A percentile compares a stretch with the other conserved stretches of the same genome.
Conservation (phyloP, 2,329 filamentous ascomycete genomes). For the Aspergillus pseudoviridinutans region DNA sequence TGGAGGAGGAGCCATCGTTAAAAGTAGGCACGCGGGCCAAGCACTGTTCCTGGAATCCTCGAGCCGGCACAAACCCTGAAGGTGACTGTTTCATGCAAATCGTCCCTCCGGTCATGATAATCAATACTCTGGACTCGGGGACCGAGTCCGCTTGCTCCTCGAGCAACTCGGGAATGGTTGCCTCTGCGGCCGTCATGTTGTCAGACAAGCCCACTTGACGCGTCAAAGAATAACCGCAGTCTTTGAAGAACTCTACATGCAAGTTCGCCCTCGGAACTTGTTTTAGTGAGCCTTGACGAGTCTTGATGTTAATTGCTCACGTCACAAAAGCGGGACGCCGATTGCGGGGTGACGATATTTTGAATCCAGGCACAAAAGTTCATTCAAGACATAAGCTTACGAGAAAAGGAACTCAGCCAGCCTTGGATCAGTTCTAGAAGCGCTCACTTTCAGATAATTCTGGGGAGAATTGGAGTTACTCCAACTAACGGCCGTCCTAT, state of each 20-base stretch:
- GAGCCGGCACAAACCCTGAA: conserved; percentile 74
- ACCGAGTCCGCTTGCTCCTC: conserved; percentile 21
- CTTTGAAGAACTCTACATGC: not conserved
- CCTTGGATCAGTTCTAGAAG: not conserved
- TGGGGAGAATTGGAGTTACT: not conserved
- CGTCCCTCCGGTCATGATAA: conserved; percentile 78
- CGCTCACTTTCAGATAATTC: not conserved
- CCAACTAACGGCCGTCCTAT: not conserved
- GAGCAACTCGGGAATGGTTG: conserved; percentile 19
- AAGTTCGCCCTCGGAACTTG: not conserved
- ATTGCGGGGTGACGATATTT: not conserved
- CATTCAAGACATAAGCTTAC: not conserved
- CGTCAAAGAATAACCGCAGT: not conserved
- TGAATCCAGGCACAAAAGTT: not conserved
- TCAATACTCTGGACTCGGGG: conserved; percentile 76
- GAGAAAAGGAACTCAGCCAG: not conserved
- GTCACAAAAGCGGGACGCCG: not conserved
- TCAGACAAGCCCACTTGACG: not conserved
- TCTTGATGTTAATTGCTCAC: not conserved
- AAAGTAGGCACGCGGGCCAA: conserved; percentile 80
- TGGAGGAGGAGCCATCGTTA: conserved; percentile 67
- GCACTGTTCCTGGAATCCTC: conserved; percentile 75
- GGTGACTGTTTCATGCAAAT: conserved; percentile 87
- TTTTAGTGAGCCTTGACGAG: not conserved
- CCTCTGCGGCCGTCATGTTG: conserved; percentile 20